Evolutionary conservation across 352 stramenopile species (phyloP).

Genomic region (Pythium grandisporangium): DNA sequence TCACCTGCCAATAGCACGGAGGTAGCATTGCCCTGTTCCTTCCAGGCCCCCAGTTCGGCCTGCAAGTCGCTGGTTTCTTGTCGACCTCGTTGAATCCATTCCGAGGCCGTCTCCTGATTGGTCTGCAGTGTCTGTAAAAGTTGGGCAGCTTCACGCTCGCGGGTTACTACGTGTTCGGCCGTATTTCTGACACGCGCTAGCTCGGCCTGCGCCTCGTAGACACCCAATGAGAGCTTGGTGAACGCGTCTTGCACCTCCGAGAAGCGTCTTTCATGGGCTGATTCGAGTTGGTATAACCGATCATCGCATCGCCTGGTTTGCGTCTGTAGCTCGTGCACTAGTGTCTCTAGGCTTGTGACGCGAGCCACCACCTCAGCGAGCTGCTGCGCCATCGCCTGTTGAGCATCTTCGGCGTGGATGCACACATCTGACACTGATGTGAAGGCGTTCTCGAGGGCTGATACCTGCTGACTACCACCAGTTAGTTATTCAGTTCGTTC

Average conservation of each 20-base stretch:
- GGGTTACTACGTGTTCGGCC: constrained; percentile 29
- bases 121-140: constrained; percentile 28
- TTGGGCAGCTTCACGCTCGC: constrained; percentile 31
- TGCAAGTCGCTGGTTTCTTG: constrained; percentile 28
- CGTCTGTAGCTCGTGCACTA: constrained; percentile 18
- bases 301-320: constrained; percentile 24
- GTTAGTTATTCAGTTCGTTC: too few species aligned
- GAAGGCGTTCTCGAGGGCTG: constrained; percentile 40
- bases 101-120: constrained; percentile 33
- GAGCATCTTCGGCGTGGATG: constrained; percentile 24
- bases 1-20: constrained; percentile 27
- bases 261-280: constrained; percentile 27
- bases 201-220: constrained; percentile 43
- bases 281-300: constrained; percentile 27
- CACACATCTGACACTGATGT: constrained; percentile 46
- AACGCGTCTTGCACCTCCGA: constrained; percentile 32
- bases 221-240: constrained; percentile 29
- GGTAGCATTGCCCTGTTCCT: constrained; percentile 18
- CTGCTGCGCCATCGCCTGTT: constrained; percentile 7
- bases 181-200: constrained; percentile 26
- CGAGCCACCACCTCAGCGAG: constrained; percentile 16
- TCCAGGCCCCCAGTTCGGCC: constrained; percentile 24
- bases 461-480: constrained; percentile 14
- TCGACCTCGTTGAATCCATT: constrained; percentile 28
- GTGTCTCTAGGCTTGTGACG: constrained; percentile 22